Conservation (phyloP, 2,329 filamentous ascomycete genomes). For the Talaromyces sp. region DNA sequence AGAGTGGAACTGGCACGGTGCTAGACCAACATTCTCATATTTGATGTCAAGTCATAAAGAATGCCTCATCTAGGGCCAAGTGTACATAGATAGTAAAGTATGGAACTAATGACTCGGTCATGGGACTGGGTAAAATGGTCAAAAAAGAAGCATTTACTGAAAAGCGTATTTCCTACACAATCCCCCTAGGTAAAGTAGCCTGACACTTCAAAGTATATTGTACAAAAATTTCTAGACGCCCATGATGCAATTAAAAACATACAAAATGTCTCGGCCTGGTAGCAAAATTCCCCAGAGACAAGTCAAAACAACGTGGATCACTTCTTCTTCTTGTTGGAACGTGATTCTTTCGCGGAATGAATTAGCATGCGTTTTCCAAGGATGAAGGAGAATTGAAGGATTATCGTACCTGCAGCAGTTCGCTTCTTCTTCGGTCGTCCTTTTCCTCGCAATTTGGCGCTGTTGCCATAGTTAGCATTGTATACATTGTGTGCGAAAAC, state of each 20-base stretch:
- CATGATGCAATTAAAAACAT: not conserved
- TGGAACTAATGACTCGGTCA: not conserved
- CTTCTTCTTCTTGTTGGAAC: constrained; percentile 24
- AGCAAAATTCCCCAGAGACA: not conserved
- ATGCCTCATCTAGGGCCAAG: not conserved
- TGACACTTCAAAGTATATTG: not conserved
- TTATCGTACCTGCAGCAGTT: constrained; percentile 40
- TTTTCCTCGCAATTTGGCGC: constrained; percentile 75
- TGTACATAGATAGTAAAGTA: not conserved
- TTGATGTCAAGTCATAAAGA: too few relatives aligned
- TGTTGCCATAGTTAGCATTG: constrained; percentile 34
- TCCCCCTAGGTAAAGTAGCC: not conserved
- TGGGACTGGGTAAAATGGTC: not conserved
- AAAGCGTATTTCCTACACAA: not conserved
- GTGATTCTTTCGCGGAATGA: constrained; percentile 16
- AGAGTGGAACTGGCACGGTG: too few relatives aligned
- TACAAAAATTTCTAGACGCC: not conserved
- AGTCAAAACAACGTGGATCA: constrained; percentile 3
- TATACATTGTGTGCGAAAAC: not conserved
- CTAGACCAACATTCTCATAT: too few relatives aligned
- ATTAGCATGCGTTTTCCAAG: not conserved
- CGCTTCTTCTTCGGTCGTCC: constrained; percentile 85
- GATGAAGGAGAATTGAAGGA: not conserved
- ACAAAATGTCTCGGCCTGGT: not conserved
- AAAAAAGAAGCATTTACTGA: not conserved